Base-by-base conservation (phyloP, 2,329 filamentous ascomycete genomes). In the Coniochaeta sp. region DNA sequence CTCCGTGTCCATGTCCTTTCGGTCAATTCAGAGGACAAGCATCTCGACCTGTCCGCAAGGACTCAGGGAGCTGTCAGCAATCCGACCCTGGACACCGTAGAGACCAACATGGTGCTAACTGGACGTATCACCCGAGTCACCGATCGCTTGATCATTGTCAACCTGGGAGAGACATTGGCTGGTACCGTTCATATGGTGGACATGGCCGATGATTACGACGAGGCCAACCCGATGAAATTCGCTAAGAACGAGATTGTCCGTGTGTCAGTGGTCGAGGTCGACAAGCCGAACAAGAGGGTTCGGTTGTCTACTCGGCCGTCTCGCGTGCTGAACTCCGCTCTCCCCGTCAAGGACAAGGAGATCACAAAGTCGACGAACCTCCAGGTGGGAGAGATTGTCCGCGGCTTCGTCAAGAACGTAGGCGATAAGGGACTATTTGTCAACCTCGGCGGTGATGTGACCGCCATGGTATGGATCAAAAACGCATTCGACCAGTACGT, bases 401-500 rank as follows among this genome's bases (percentile, higher is more conserved):
- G 94, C 52, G 95, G 95, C 3, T 97, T 99, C 62, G 82, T 99
- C 60, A 95, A 91, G 71, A 89, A 90, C 58, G 83, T 97, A 38
- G 81, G 88, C 0, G 90, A 96, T 58, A 92, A 91, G 65, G 94
- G 94, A 50, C 69, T 99, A 2, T 96, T 96, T 61, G 81, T 99
- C 46, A 79, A 85, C 24, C 76, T 99, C 3, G 91, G 91, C 40
- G 87, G 89, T 16, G 83, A 86, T 56, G 78, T 96, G 16, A 88
- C 87, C 48, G 91, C 85, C 1, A 86, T 91, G 61, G 87, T 96
- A 47, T 86, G 89, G 59, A 86, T 97, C 50, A 82, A 87, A 9
- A 91, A 97, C 65, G 77, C 99, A 13, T 96, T 91, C 0, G 94
- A 99, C 65, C 80, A 82, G 7, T 99, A 85, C 66, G 72, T 99